Evolutionary conservation across 1,139 yeast species (phyloP).

Genomic region (Maudiozyma humilis): DNA sequence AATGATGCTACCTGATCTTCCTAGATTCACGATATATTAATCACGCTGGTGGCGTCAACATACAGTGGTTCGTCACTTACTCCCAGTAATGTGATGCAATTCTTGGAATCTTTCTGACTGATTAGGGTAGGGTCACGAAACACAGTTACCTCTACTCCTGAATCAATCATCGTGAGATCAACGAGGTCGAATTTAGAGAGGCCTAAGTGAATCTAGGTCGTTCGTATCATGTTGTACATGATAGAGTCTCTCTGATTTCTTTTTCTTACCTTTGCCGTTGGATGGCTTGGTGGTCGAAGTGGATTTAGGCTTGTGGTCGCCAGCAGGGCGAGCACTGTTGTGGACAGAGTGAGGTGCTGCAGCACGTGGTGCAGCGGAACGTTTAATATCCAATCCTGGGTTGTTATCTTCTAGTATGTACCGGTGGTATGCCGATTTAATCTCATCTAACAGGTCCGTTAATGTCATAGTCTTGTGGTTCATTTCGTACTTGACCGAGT

Average conservation of each 20-base stretch:
- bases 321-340: too few relatives aligned
- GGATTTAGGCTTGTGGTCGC: too few relatives aligned
- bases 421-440: background rate
- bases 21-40: too few relatives aligned
- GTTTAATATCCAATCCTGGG: too few relatives aligned
- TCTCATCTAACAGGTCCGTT: slow-evolving; percentile 2
- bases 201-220: slow-evolving; percentile 1
- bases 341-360: too few relatives aligned
- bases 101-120: background rate
- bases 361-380: too few relatives aligned
- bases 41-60: slow-evolving; percentile 1
- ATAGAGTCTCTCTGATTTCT: too few relatives aligned
- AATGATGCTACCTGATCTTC: too few relatives aligned
- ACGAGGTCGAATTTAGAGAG: background rate
- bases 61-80: slow-evolving; percentile 2
- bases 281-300: too few relatives aligned
- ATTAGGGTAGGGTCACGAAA: background rate
- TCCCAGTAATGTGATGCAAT: background rate
- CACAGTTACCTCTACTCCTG: slow-evolving; percentile 2
- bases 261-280: background rate
- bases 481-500: background rate
- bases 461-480: slow-evolving; percentile 1
- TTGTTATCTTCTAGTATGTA: background rate
- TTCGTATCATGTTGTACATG: background rate
- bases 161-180: slow-evolving; percentile 2